Base-by-base conservation (phyloP, 1,284 basidiomycete species). In the Fistulinella cinereoalba region DNA sequence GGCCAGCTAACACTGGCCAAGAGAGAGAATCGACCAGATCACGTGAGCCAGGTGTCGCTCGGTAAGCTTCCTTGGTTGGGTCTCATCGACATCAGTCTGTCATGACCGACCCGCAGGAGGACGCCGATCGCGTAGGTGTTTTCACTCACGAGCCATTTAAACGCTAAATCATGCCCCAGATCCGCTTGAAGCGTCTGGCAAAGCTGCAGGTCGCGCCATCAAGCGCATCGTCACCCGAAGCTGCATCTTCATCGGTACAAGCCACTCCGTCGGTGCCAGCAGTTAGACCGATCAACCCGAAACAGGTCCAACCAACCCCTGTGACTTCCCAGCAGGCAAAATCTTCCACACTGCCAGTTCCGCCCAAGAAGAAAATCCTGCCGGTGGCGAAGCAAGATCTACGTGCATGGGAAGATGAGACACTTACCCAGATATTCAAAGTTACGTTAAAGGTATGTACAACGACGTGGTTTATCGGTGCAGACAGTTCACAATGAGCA, bases 171-270 rank as follows among this genome's bases (percentile, higher is more conserved):
- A 3, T 36, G 7, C 13, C 24, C 9, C 63, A 95, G 92, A 92
- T 95, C 61, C 88, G 92, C 55, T 70, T 90, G 65, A 94, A 93
- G 70, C 81, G 92, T 49, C 75, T 95, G 33, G 91, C 87, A 37
- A 88, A 86, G 61, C 74, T 93, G 22, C 85, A 88, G 59, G 68
- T 65, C 37, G 54, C 69, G 27, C 57, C 68, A 42, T 62, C 74
- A 41, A 65, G 58, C 27, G 52, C 69, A 22, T 54, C 69, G 28
- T 56, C 70, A 15, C 39, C 65, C 22, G 55, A 70, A 9, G 49
- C 54, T 29, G 54, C 46, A 39, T 44, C 58, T 27, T 36, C 58
- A 18, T 46, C 59, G 37, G 19, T 37, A 22, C 44, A 58, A 9
- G 33, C 54, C 9, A 44, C 68, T 9, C 62, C 66, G 56, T n/a